phyloP scores from a whole-genome alignment of 225 moss, liverwort and hornwort species.

The Ulota crispa region DNA sequence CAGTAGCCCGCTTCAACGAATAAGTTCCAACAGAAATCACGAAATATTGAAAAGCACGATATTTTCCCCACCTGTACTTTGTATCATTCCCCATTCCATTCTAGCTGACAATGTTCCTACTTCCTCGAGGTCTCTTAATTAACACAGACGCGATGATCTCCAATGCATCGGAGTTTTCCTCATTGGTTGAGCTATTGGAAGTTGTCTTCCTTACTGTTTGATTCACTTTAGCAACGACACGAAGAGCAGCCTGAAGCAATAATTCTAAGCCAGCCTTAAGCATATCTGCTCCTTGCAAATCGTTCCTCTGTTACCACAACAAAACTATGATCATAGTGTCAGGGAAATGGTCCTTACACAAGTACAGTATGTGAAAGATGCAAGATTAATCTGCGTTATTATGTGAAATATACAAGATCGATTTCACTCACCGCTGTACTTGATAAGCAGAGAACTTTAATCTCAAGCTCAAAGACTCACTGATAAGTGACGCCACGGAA shows the following conservation, averaged over 20 bases:
- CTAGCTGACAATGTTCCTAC: constrained; percentile 68
- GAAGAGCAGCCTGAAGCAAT: constrained; percentile 49
- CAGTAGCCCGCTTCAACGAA: too few relatives aligned
- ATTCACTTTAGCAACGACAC: constrained; percentile 49
- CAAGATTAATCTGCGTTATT: not conserved
- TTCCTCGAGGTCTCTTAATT: constrained; percentile 52
- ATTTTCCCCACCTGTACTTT: too few relatives aligned
- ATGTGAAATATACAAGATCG: constrained; percentile 10
- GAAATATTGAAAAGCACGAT: too few relatives aligned
- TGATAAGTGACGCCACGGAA: constrained; percentile 44
- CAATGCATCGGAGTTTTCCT: constrained; percentile 41
- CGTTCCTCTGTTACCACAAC: constrained; percentile 42
- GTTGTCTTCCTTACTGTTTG: constrained; percentile 31
- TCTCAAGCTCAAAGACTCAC: constrained; percentile 48
- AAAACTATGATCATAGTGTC: constrained; percentile 21
- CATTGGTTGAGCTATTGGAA: constrained; percentile 11
- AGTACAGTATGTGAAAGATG: constrained; percentile 2
- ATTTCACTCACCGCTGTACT: constrained; percentile 45
- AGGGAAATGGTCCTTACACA: not conserved
- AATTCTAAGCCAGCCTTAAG: constrained; percentile 42
- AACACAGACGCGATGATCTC: constrained; percentile 56
- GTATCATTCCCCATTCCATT: too few relatives aligned
- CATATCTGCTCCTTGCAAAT: constrained; percentile 45
- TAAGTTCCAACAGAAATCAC: too few relatives aligned
- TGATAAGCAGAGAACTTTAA: constrained; percentile 51